Percentiles rank a stretch among this genome's conserved stretches.
Conservation (phyloP, 1,139 yeast genomes). For the Zhuliangozyma blackwelliae region DNA sequence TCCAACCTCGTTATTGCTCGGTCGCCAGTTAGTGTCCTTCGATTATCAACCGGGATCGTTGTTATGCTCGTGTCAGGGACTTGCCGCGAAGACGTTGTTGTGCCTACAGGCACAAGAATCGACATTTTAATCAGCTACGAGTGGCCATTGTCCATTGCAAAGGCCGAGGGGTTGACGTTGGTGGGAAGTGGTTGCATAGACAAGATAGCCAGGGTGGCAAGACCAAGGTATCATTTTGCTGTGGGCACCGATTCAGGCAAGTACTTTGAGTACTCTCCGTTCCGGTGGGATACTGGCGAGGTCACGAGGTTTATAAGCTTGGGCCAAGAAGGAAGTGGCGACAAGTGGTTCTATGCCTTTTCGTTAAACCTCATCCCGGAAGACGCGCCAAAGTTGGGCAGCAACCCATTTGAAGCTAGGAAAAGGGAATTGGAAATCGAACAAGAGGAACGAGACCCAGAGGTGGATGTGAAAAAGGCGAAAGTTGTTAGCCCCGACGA, state of each 20-base stretch:
- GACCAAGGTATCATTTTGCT: constrained; percentile 66
- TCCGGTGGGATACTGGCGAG: constrained; percentile 43
- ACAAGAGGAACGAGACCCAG: neutral
- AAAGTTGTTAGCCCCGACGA: constrained; percentile 47
- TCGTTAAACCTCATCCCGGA: constrained; percentile 23
- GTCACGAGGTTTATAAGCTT: constrained; percentile 62
- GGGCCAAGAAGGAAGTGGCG: constrained; percentile 51
- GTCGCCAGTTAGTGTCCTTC: constrained; percentile 28
- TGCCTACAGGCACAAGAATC: constrained; percentile 19
- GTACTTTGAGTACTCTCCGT: constrained; percentile 56
- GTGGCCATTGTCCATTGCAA: constrained; percentile 56
- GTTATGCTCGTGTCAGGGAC: constrained; percentile 42
- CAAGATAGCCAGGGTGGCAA: constrained; percentile 33
- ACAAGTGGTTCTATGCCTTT: constrained; percentile 76
- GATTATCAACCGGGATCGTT: constrained; percentile 41
- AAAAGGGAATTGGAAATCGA: constrained; percentile 12
- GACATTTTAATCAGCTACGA: constrained; percentile 57
- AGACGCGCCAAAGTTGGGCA: constrained; percentile 15
- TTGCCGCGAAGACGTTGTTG: constrained; percentile 15
- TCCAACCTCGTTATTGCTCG: constrained; percentile 19
- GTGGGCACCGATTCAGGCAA: constrained; percentile 46
- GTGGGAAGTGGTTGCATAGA: constrained; percentile 44
- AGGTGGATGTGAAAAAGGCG: constrained; percentile 16
- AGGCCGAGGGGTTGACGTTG: constrained; percentile 28
- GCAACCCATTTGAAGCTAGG: constrained; percentile 35